phyloP scores from a whole-genome alignment of 331 rosid species.

The Erythrophleum ivorense region DNA sequence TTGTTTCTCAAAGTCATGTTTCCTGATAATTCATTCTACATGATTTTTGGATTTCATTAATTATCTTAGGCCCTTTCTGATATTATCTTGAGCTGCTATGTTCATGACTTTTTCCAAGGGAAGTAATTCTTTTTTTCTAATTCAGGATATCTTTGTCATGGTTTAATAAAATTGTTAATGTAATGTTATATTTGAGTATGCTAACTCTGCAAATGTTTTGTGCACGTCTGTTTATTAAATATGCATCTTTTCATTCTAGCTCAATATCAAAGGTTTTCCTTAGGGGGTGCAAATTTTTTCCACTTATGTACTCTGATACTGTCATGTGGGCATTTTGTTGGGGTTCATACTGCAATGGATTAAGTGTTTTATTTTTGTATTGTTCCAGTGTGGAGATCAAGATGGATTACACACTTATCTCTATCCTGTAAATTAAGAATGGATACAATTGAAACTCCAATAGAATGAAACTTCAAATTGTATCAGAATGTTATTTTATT shows the following conservation, averaged over 20 bases:
- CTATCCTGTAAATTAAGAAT: not conserved
- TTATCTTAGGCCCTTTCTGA: not conserved
- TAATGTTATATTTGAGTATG: not conserved
- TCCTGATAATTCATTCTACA: not conserved
- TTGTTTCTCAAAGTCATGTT: not conserved
- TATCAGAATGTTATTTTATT: not conserved
- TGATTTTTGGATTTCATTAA: not conserved
- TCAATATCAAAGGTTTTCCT: not conserved
- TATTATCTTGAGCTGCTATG: not conserved
- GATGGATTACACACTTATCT: not conserved
- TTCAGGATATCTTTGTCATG: not conserved
- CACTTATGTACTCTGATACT: not conserved
- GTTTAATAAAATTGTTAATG: not conserved
- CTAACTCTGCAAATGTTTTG: no score
- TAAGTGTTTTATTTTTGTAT: not conserved
- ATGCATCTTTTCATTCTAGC: constrained; percentile 6
- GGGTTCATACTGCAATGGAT: not conserved
- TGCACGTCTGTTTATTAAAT: not conserved
- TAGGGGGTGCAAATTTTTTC: not conserved
- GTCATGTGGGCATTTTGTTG: not conserved
- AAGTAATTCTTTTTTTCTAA: not conserved
- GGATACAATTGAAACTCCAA: not conserved
- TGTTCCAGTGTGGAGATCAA: not conserved
- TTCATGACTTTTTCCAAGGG: not conserved
- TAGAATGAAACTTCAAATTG: not conserved